A percentile compares a stretch with the other conserved stretches of the same genome.
These are phyloP conservation scores for Fabrea salina DNA, from an alignment of 169 alveolate genomes.

Conservation along the genomic window DNA sequence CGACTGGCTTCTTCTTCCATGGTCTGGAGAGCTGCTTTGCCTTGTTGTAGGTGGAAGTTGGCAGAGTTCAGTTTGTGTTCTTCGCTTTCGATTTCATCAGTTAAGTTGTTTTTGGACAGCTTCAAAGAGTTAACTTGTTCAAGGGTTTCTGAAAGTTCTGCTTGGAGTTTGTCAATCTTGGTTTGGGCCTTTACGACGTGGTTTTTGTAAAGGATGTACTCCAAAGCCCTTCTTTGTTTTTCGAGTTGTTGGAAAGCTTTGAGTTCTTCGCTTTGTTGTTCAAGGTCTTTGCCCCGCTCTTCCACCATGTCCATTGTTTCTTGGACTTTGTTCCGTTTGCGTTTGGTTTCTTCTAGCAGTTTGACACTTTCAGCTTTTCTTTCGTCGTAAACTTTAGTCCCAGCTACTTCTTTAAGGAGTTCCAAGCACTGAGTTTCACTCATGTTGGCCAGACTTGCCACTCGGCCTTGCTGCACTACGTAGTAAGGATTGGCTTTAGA, in stretches of 20 bases:
- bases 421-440: slow-evolving; percentile 67
- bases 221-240: slow-evolving; percentile 52
- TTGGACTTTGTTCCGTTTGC: slow-evolving; percentile 44
- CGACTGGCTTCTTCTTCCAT: neutral
- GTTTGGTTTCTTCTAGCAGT: slow-evolving; percentile 54
- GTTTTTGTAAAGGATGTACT: slow-evolving; percentile 45
- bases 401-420: slow-evolving; percentile 71
- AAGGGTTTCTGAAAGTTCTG: slow-evolving; percentile 36
- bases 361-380: slow-evolving; percentile 63
- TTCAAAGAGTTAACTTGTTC: neutral
- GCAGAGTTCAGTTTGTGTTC: neutral
- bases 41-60: neutral
- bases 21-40: neutral
- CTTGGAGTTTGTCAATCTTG: slow-evolving; percentile 41
- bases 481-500: slow-evolving; percentile 77
- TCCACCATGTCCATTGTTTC: slow-evolving; percentile 42
- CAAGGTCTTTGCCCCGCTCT: slow-evolving; percentile 44
- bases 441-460: slow-evolving; percentile 71
- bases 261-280: slow-evolving; percentile 53
- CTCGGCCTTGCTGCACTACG: slow-evolving; percentile 78
- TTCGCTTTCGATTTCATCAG: slow-evolving; percentile 15
- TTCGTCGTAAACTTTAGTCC: slow-evolving; percentile 77
- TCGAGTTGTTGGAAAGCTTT: slow-evolving; percentile 47
- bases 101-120: neutral
- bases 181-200: slow-evolving; percentile 45